Evolutionary conservation across 176 grass and related monocot species (phyloP).

Genomic region (Avena eriantha): DNA sequence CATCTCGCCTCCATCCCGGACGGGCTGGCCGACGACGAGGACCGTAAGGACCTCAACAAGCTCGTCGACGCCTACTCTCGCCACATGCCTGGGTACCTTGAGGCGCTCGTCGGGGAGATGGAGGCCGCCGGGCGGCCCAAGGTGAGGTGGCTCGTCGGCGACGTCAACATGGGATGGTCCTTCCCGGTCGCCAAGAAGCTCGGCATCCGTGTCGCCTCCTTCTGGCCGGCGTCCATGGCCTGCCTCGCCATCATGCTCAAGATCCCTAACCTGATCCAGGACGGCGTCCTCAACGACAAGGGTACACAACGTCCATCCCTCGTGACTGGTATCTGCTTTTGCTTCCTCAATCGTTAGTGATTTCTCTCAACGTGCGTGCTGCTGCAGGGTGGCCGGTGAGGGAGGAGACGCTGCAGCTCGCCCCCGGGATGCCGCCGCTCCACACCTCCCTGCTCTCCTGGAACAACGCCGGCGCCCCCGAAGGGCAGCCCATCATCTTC

Average conservation of each 20-base stretch:
- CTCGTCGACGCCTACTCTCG: slow-evolving; percentile 52
- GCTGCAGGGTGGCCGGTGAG: slow-evolving; percentile 47
- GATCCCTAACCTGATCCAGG: slow-evolving; percentile 58
- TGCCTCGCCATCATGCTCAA: slow-evolving; percentile 50
- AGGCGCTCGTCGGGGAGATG: slow-evolving; percentile 41
- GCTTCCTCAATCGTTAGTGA: not conserved
- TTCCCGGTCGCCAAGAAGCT: slow-evolving; percentile 55
- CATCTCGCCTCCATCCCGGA: slow-evolving; percentile 68
- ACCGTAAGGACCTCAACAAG: slow-evolving; percentile 69
- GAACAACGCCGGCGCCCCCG: slow-evolving; percentile 32
- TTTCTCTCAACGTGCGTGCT: not conserved
- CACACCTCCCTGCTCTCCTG: slow-evolving; percentile 47
- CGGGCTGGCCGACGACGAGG: slow-evolving; percentile 61
- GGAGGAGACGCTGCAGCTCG: slow-evolving; percentile 31
- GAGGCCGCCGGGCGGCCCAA: slow-evolving; percentile 22
- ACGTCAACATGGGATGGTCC: slow-evolving; percentile 72
- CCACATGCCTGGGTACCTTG: slow-evolving; percentile 40
- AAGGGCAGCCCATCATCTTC: slow-evolving; percentile 49
- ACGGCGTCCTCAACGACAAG: slow-evolving; percentile 60
- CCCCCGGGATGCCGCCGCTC: slow-evolving; percentile 48
- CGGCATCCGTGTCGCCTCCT: slow-evolving; percentile 48
- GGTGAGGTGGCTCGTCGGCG: slow-evolving; percentile 60
- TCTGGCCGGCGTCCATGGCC: slow-evolving; percentile 56
- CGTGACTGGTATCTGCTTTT: not conserved
- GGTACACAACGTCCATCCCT: slow-evolving; percentile 32